Conservation (phyloP, 495 filamentous ascomycete genomes). For the Physcia stellaris region DNA sequence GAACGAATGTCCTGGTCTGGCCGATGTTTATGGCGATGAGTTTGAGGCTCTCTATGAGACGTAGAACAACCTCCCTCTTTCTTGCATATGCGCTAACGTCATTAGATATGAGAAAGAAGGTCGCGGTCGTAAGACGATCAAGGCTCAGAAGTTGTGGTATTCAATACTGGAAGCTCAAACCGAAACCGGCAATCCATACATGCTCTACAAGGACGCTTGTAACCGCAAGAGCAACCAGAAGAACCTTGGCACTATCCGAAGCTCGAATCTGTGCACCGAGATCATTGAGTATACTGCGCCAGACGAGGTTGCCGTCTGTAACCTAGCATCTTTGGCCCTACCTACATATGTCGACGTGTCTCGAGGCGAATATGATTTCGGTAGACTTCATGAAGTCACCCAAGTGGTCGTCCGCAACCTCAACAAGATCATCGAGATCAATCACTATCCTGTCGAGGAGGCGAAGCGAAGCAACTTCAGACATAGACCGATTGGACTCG, state of each 20-base stretch:
- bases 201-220: constrained; percentile 97
- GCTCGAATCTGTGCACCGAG: constrained; percentile 97
- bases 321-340: constrained; percentile 85
- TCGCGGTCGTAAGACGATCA: constrained; percentile 75
- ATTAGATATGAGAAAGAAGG: constrained; percentile 72
- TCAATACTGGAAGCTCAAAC: constrained; percentile 94
- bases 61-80: constrained; percentile 13
- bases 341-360: constrained; percentile 77
- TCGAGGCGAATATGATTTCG: constrained; percentile 77
- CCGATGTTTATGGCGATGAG: constrained; percentile 94
- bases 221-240: constrained; percentile 99
- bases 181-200: constrained; percentile 97
- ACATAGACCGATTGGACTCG: constrained; percentile 85
- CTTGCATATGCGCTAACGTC: neutral
- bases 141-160: constrained; percentile 99
- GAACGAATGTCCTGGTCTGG: constrained; percentile 84
- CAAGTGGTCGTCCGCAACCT: constrained; percentile 83
- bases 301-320: constrained; percentile 97
- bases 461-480: constrained; percentile 91
- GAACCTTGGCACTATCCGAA: constrained; percentile 94
- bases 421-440: constrained; percentile 95
- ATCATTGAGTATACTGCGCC: constrained; percentile 95
- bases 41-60: constrained; percentile 90
- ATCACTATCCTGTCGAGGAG: constrained; percentile 91
- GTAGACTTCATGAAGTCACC: constrained; percentile 84